Base-by-base conservation (phyloP, 768 basidiomycete species). In the Omphalotus guepiniiformis region DNA sequence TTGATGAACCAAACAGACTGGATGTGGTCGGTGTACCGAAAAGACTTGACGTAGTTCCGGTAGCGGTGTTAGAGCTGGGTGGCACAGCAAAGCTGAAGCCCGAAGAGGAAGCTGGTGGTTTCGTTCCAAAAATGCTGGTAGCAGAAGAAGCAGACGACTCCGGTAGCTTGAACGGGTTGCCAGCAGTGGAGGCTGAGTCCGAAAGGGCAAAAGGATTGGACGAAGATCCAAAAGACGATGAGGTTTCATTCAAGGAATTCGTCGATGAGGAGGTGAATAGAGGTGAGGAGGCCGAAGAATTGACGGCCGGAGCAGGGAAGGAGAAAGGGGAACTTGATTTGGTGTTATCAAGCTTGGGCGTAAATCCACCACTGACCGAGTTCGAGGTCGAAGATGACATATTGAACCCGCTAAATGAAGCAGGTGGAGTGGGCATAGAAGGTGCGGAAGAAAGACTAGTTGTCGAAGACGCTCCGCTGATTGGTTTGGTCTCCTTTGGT, bases 381-480 rank as follows among this genome's bases (percentile, higher is more conserved):
- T 54, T 51, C 23, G 62, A 23, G 3, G 52, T 19, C 26, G 54
- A 55, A 5, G 53, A 39, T 19, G 63, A 50, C 18, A 56, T 55
- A 12, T 41, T 54, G 47, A 73, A 68, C 6, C 66, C 66, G 34
- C 61, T 18, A 45, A 74, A 76, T 42, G 60, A 54, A 13, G 61
- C 29, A 1, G 74, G 71, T 27, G 72, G 67, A 27, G 68, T 65
- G 16, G 75, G 46, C 46, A 47, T 47, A 26, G 22, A 23, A 38
- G 13, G 46, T 54, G 34, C 22, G 51, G 23, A 11, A 15, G 15
- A 12, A 29, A 23, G 28, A 19, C 34, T 27, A 9, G 53, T 39
- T 3, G 39, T 25, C 27, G 46, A 47, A 12, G 55, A 46, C 18
- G 59, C 30, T n/a, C n/a, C n/a, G n/a, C n/a, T 19, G 30, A 21